Percentiles rank a stretch among this genome's conserved stretches.
phyloP scores from a whole-genome alignment of 345 rosid species.

The Boechera stricta region DNA sequence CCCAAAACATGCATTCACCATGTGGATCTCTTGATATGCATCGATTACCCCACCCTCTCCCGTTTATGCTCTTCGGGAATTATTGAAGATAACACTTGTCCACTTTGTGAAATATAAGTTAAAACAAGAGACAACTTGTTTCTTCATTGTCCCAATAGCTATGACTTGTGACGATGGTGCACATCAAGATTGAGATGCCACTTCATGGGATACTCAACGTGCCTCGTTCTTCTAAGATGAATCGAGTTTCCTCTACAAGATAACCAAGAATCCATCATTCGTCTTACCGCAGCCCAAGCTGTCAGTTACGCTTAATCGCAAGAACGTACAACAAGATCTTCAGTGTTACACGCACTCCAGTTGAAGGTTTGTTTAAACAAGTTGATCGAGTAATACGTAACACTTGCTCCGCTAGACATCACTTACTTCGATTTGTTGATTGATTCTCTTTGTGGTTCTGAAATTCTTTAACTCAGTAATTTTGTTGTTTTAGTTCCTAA shows the following conservation, averaged over 20 bases:
- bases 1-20: not conserved
- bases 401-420: no score
- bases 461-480: no score
- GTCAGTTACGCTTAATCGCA: no score
- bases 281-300: not conserved
- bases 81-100: not conserved
- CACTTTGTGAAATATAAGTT: not conserved
- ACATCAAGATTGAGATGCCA: conserved; percentile 4
- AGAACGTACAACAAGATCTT: no score
- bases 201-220: not conserved
- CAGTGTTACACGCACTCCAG: no score
- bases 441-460: no score
- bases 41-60: not conserved
- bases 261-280: not conserved
- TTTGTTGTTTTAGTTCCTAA: no score
- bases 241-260: not conserved
- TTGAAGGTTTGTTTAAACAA: no score
- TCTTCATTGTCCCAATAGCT: not conserved
- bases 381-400: no score
- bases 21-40: not conserved
- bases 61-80: not conserved
- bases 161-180: not conserved
- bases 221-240: not conserved
- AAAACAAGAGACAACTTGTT: not conserved
- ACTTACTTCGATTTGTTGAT: no score